A percentile compares a stretch with the other conserved stretches of the same genome.
phyloP scores from a whole-genome alignment of 2,329 filamentous ascomycete genomes.

The Xylariaceae sp. region DNA sequence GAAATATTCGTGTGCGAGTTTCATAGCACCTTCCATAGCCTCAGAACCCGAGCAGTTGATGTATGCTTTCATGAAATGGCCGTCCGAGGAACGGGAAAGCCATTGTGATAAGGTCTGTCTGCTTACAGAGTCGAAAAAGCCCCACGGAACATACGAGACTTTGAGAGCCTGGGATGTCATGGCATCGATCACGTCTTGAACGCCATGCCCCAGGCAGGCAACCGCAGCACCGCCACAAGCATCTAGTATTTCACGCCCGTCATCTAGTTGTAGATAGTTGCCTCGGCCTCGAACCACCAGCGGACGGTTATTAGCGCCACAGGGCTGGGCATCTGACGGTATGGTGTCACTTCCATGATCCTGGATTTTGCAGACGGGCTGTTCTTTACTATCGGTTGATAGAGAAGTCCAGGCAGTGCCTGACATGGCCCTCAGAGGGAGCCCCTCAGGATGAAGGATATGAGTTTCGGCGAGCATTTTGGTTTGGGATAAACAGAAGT shows the following conservation, averaged over 20 bases:
- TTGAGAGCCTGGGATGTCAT: slow-evolving; percentile 46
- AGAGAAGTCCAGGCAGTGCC: too few relatives aligned
- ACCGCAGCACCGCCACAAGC: slow-evolving; percentile 71
- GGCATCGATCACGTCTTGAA: slow-evolving; percentile 55
- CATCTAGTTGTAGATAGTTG: background rate
- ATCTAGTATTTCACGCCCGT: slow-evolving; percentile 54
- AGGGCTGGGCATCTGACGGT: too few relatives aligned
- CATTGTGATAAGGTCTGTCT: slow-evolving; percentile 43
- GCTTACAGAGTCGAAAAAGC: slow-evolving; percentile 50
- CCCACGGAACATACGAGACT: slow-evolving; percentile 27
- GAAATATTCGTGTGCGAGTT: slow-evolving; percentile 64
- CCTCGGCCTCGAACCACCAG: background rate
- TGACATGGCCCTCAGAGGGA: too few relatives aligned
- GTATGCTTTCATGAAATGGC: slow-evolving; percentile 34
- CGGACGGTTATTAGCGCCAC: background rate
- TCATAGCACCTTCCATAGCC: slow-evolving; percentile 64
- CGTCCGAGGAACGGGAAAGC: slow-evolving; percentile 33
- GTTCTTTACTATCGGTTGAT: too few relatives aligned
- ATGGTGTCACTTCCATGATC: too few relatives aligned
- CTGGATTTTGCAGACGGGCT: too few relatives aligned
- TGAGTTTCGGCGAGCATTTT: too few relatives aligned
- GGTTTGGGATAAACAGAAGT: too few relatives aligned
- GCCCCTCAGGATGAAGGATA: too few relatives aligned
- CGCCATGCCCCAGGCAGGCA: slow-evolving; percentile 64
- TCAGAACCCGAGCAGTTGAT: slow-evolving; percentile 50